Base-by-base conservation (phyloP, 495 filamentous ascomycete species). In the Aspergillus mulundensis region DNA sequence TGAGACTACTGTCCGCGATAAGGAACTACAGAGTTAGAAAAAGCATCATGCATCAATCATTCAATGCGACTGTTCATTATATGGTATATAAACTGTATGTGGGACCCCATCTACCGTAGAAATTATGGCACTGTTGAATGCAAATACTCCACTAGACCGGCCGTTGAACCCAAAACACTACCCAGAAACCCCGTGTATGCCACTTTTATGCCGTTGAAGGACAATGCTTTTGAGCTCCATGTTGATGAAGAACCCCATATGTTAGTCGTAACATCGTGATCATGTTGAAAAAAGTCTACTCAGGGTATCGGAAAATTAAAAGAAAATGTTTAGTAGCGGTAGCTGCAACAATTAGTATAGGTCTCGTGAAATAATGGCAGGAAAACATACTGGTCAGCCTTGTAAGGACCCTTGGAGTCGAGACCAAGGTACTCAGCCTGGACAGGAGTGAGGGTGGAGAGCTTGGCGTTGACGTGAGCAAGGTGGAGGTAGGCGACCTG, bases 361-460 rank as follows among this genome's bases (percentile, higher is more conserved):
- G 0, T 36, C 38, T 24, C 30, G 25, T 34, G 50, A 23, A 20
- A 25, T 11, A 30, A 19, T 4, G 28, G 32, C 30, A 7, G 24
- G 19, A 25, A 45, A n/a, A 60, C 53, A 44, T 56, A 54, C 53
- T 63, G 60, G 40, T 98, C 94, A 77, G 78, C 80, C 91, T 98
- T 98, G 89, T 82, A 98, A 54, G 94, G 94, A 61, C 94, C 94
- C 77, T 88, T 85, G 56, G 85, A 70, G 21, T 81, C 80, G 54
- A 98, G 80, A 66, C 89, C 84, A 70, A 97, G 86, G 80, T 98
- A 98, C 65, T 98, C 94, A 57, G 90, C 86, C 81, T 98, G 94
- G 65, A 87, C 86, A 54, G 80, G 65, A 62, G 88, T 88, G 67
- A 98, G 82, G 71, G 84, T 86, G 60, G 89, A 86, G 59, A 98